Percentiles rank a stretch among this genome's conserved stretches.
These are phyloP conservation scores for Blastocrithidia nonstop DNA, from an alignment of 208 protist genomes.

Conservation along the genomic window DNA sequence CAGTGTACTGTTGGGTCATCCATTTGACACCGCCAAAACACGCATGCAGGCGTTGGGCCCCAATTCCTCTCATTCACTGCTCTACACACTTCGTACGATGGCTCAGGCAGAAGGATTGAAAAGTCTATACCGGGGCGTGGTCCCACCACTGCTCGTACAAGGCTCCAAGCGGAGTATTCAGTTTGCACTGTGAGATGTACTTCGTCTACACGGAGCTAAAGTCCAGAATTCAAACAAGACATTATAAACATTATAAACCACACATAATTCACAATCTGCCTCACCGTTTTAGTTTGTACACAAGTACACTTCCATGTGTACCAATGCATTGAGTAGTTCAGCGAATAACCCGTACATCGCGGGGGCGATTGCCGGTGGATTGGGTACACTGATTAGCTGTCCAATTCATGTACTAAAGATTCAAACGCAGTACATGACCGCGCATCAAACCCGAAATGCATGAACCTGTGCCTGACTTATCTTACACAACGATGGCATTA, in stretches of 20 bases:
- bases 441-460: constrained; percentile 30
- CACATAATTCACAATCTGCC: too few relatives aligned
- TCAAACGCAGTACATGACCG: constrained; percentile 60
- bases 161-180: constrained; percentile 73
- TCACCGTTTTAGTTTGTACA: too few relatives aligned
- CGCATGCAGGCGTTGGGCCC: constrained; percentile 70
- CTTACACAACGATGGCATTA: constrained; percentile 27
- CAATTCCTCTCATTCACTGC: constrained; percentile 13
- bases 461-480: constrained; percentile 61
- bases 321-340: too few relatives aligned
- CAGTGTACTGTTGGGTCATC: constrained; percentile 60
- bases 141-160: constrained; percentile 65
- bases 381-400: constrained; percentile 74
- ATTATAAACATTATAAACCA: too few relatives aligned
- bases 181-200: constrained; percentile 65
- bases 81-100: constrained; percentile 46
- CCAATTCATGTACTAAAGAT: constrained; percentile 84
- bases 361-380: constrained; percentile 60
- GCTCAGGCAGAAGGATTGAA: constrained; percentile 28
- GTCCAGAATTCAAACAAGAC: too few relatives aligned
- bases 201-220: constrained; percentile 11
- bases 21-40: constrained; percentile 80
- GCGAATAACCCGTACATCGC: constrained; percentile 34
- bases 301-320: too few relatives aligned
- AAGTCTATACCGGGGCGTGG: constrained; percentile 69